phyloP scores from a whole-genome alignment of 2,329 filamentous ascomycete genomes.

The Exophiala viscosa region DNA sequence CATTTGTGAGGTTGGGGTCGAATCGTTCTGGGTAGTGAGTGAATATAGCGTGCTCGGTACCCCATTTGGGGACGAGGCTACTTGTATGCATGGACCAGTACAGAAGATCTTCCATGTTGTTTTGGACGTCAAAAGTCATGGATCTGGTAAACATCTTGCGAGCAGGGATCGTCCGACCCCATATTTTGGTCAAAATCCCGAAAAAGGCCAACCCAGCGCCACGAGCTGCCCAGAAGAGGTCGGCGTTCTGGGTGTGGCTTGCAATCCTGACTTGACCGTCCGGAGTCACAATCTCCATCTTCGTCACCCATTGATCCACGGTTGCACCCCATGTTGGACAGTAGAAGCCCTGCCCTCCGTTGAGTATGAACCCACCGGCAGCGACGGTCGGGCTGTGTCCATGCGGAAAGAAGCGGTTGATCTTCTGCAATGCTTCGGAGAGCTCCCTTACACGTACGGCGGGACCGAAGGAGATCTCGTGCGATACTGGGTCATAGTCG shows the following conservation, averaged over 20 bases:
- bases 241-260: conserved; percentile 39
- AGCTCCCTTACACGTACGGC: conserved; percentile 1
- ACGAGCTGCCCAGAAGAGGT: conserved; percentile 51
- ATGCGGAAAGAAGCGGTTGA: conserved; percentile 25
- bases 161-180: background rate
- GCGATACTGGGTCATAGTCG: background rate
- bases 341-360: conserved; percentile 32
- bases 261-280: conserved; percentile 45
- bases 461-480: conserved; percentile 1
- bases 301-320: conserved; percentile 35
- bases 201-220: conserved; percentile 53
- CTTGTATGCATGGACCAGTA: background rate
- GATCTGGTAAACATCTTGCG: background rate
- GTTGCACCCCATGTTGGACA: conserved; percentile 31
- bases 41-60: conserved; percentile 1
- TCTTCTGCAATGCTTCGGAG: conserved; percentile 2
- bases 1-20: background rate
- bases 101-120: background rate
- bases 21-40: background rate
- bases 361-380: conserved; percentile 29
- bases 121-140: background rate
- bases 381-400: conserved; percentile 30
- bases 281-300: conserved; percentile 47
- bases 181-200: conserved; percentile 42
- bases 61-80: background rate